phyloP scores from a whole-genome alignment of 2,329 filamentous ascomycete species.

The Exophiala bonariae region DNA sequence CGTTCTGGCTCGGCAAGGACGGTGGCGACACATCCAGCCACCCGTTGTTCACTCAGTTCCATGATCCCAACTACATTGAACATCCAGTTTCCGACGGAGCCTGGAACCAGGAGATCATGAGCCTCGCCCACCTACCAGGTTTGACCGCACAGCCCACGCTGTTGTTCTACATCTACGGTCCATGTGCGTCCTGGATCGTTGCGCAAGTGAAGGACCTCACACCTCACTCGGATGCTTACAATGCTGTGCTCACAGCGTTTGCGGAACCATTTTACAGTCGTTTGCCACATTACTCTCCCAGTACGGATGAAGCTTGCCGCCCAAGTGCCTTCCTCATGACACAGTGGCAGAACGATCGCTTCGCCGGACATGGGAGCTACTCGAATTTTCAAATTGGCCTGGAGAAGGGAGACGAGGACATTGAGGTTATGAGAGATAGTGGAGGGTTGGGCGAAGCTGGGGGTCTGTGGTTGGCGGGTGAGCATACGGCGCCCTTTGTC shows the following conservation, averaged over 20 bases:
- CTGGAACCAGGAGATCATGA: slow-evolving; percentile 77
- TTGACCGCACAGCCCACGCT: slow-evolving; percentile 72
- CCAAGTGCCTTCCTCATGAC: slow-evolving; percentile 69
- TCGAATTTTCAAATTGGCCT: slow-evolving; percentile 80
- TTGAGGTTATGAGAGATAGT: slow-evolving; percentile 59
- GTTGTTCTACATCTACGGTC: slow-evolving; percentile 67
- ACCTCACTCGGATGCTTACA: slow-evolving; percentile 48
- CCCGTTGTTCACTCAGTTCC: slow-evolving; percentile 74
- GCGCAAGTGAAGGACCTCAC: slow-evolving; percentile 32
- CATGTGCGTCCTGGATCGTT: slow-evolving; percentile 37
- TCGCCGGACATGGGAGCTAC: slow-evolving; percentile 81
- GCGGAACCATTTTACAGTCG: slow-evolving; percentile 76
- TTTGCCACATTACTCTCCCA: slow-evolving; percentile 65
- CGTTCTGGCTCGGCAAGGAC: slow-evolving; percentile 67
- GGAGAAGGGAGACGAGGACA: slow-evolving; percentile 68
- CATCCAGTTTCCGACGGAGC: slow-evolving; percentile 58
- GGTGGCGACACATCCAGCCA: slow-evolving; percentile 38
- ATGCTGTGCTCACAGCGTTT: slow-evolving; percentile 61
- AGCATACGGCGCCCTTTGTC: slow-evolving; percentile 88
- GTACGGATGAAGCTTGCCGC: slow-evolving; percentile 54
- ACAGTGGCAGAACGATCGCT: slow-evolving; percentile 73
- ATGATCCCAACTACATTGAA: slow-evolving; percentile 66
- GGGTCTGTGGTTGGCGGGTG: slow-evolving; percentile 82
- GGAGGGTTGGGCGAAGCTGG: slow-evolving; percentile 38
- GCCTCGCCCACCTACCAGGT: slow-evolving; percentile 66